These are phyloP conservation scores for Arabidopsis thaliana DNA, from an alignment of 345 rosid species.

Conservation along the genomic window TAIR10.1 NC_003076.8:26266501-26267000, in stretches of 20 bases:
- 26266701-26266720: constrained; percentile 2
- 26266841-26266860: not conserved
- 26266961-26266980: no score
- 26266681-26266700: constrained; percentile 63
- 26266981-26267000: not conserved
- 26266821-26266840: not conserved
- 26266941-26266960: no score
- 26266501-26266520: constrained; percentile 44
- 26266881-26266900: not conserved
- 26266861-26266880: not conserved
- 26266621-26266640: constrained; percentile 81
- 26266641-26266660: constrained; percentile 92
- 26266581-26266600: constrained; percentile 41
- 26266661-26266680: constrained; percentile 87
- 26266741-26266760: constrained; percentile 62
- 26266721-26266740: constrained; percentile 52
- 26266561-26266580: constrained; percentile 41
- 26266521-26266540: constrained; percentile 46
- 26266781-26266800: constrained; percentile 1
- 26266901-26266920: not conserved
- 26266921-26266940: no score
- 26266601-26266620: constrained; percentile 69
- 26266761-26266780: constrained; percentile 94
- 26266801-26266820: not conserved
- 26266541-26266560: constrained; percentile 48